These are phyloP conservation scores for Paramecium caudatum DNA, from an alignment of 73 alveolate species.

Conservation along the genomic window DNA sequence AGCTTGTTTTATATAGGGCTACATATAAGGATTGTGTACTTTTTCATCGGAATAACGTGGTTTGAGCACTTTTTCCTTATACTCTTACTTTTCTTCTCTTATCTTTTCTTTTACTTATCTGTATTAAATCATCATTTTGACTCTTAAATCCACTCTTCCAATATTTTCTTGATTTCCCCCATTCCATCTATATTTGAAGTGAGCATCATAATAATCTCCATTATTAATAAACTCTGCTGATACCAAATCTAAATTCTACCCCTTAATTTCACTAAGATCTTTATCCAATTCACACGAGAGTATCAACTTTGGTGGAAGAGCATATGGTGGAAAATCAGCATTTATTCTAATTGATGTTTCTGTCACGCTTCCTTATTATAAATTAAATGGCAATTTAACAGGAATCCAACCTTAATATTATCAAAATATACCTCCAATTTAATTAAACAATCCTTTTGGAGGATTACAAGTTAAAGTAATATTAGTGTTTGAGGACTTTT, in stretches of 20 bases:
- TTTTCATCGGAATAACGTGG: slow-evolving; percentile 50
- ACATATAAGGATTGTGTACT: background rate
- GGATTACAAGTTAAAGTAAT: slow-evolving; percentile 7
- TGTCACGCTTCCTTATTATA: background rate
- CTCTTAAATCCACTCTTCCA: slow-evolving; percentile 11
- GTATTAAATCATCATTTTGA: background rate
- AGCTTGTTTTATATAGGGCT: slow-evolving; percentile 55
- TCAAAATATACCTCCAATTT: background rate
- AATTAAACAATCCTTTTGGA: background rate
- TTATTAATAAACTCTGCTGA: background rate
- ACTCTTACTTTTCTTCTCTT: slow-evolving; percentile 29
- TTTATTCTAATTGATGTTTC: background rate
- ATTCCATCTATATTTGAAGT: slow-evolving; percentile 53
- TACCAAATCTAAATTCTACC: slow-evolving; percentile 12
- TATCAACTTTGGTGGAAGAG: slow-evolving; percentile 10
- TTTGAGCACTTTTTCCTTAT: slow-evolving; percentile 3
- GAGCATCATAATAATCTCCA: slow-evolving; percentile 37
- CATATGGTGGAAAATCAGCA: background rate
- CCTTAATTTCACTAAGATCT: background rate
- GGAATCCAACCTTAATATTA: slow-evolving; percentile 6
- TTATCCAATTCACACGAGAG: background rate
- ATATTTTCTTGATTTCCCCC: background rate
- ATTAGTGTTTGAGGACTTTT: background rate
- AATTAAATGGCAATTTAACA: background rate
- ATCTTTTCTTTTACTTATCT: background rate